A percentile compares a stretch with the other conserved stretches of the same genome.
These are phyloP conservation scores for Ustilago vetiveriae DNA, from an alignment of 1,284 basidiomycete species.

Conservation along the genomic window DNA sequence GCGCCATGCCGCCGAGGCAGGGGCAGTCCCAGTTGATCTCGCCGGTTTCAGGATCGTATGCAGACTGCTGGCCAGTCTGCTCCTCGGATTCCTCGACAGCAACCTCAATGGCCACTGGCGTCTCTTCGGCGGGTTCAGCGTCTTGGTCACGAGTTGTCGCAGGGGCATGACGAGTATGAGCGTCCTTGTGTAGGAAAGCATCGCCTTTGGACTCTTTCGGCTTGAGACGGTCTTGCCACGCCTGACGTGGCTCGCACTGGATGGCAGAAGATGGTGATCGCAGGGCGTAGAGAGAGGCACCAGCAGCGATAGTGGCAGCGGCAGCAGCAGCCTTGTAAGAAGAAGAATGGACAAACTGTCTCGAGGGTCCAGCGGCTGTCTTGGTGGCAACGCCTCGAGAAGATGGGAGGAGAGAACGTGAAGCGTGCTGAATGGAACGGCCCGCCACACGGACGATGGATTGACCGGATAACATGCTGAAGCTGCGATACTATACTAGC, in stretches of 20 bases:
- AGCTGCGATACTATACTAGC: too few relatives aligned
- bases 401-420: slow-evolving; percentile 12
- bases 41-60: slow-evolving; percentile 89
- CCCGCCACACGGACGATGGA: slow-evolving; percentile 16
- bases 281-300: slow-evolving; percentile 23
- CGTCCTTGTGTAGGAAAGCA: slow-evolving; percentile 34
- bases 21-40: slow-evolving; percentile 68
- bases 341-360: slow-evolving; percentile 15
- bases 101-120: slow-evolving; percentile 47
- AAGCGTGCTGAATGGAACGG: slow-evolving; percentile 24
- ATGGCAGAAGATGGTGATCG: slow-evolving; percentile 18
- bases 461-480: slow-evolving; percentile 25
- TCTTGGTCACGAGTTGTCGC: slow-evolving; percentile 16
- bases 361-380: slow-evolving; percentile 19
- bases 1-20: slow-evolving; percentile 97
- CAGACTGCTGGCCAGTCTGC: slow-evolving; percentile 66
- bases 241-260: slow-evolving; percentile 26
- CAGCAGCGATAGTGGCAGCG: slow-evolving; percentile 13
- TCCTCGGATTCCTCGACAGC: slow-evolving; percentile 46
- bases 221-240: slow-evolving; percentile 38
- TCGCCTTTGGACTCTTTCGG: slow-evolving; percentile 38
- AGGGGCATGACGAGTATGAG: slow-evolving; percentile 22
- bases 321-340: slow-evolving; percentile 16
- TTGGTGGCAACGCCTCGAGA: slow-evolving; percentile 33
- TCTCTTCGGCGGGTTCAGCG: slow-evolving; percentile 28